phyloP scores from a whole-genome alignment of 495 filamentous ascomycete genomes.

The Echria macrotheca region DNA sequence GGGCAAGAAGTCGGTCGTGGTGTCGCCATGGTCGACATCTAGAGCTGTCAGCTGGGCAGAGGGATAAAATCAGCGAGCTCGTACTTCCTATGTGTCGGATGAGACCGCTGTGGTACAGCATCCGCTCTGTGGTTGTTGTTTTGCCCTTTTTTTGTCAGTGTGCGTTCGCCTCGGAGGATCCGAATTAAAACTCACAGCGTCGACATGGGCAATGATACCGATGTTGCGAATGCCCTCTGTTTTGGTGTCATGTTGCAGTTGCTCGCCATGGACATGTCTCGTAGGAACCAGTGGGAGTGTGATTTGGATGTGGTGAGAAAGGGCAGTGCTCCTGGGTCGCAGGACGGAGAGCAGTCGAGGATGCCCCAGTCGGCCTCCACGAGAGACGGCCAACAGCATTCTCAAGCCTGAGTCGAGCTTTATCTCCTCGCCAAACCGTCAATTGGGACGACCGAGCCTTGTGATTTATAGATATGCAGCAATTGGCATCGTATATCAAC shows the following conservation, averaged over 20 bases:
- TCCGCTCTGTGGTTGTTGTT: conserved; percentile 98
- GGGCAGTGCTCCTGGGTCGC: background rate
- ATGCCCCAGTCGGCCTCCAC: background rate
- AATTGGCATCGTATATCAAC: no score
- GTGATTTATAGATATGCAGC: no score
- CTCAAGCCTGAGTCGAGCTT: no score
- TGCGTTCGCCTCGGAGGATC: no score
- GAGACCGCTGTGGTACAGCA: conserved; percentile 95
- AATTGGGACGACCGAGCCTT: background rate
- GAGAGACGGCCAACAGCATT: background rate
- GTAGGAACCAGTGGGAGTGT: background rate
- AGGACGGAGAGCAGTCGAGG: background rate
- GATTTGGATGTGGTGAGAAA: background rate
- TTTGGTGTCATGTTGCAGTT: conserved; percentile 29
- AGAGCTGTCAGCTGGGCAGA: conserved; percentile 14
- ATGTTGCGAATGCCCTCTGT: conserved; percentile 74
- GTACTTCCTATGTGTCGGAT: conserved; percentile 79
- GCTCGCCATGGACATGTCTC: conserved; percentile 10
- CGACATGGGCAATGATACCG: conserved; percentile 98
- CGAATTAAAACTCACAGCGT: conserved; percentile 76
- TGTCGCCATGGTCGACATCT: conserved; percentile 97
- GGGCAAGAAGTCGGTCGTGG: conserved; percentile 95
- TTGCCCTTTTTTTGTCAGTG: no score
- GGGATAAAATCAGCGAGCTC: conserved; percentile 7
- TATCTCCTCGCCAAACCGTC: background rate